These are phyloP conservation scores for Sphagnum tenellum DNA, from an alignment of 225 moss, liverwort and hornwort genomes.

Conservation along the genomic window DNA sequence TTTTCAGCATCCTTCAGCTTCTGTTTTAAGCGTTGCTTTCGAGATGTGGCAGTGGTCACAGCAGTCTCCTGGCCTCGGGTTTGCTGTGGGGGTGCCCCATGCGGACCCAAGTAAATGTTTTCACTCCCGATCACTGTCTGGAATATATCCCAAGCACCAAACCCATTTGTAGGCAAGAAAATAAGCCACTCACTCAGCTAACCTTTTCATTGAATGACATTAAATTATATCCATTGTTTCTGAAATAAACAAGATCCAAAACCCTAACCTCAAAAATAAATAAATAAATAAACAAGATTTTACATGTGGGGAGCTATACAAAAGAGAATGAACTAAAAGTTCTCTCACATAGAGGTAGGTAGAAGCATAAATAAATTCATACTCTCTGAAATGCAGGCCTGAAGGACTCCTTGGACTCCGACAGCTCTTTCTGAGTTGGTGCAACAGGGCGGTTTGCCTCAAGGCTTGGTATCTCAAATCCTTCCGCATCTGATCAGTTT, in stretches of 20 bases:
- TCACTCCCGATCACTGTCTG: slow-evolving; percentile 65
- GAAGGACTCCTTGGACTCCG: slow-evolving; percentile 47
- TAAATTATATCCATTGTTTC: too few relatives aligned
- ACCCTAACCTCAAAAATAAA: neutral
- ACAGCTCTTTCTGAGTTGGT: slow-evolving; percentile 52
- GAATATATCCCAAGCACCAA: slow-evolving; percentile 3
- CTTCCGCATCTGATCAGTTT: slow-evolving; percentile 72
- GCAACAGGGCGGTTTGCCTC: slow-evolving; percentile 62
- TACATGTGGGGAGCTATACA: too few relatives aligned
- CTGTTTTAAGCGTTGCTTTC: slow-evolving; percentile 91
- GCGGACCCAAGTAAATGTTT: slow-evolving; percentile 84
- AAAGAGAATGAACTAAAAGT: neutral
- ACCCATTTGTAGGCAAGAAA: neutral
- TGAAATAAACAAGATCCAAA: slow-evolving; percentile 1
- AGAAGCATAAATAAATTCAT: slow-evolving; percentile 4
- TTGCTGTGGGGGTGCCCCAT: slow-evolving; percentile 80
- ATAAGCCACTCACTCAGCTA: too few relatives aligned
- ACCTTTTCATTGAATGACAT: too few relatives aligned
- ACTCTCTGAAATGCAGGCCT: slow-evolving; percentile 70
- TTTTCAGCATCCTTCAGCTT: slow-evolving; percentile 93
- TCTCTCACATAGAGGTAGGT: neutral
- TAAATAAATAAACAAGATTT: neutral
- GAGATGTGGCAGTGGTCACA: slow-evolving; percentile 41
- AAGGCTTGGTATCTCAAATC: slow-evolving; percentile 94
- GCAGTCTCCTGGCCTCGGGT: slow-evolving; percentile 44